Evolutionary conservation across 805 yeast species (phyloP).

Genomic region (Millerago galiae): DNA sequence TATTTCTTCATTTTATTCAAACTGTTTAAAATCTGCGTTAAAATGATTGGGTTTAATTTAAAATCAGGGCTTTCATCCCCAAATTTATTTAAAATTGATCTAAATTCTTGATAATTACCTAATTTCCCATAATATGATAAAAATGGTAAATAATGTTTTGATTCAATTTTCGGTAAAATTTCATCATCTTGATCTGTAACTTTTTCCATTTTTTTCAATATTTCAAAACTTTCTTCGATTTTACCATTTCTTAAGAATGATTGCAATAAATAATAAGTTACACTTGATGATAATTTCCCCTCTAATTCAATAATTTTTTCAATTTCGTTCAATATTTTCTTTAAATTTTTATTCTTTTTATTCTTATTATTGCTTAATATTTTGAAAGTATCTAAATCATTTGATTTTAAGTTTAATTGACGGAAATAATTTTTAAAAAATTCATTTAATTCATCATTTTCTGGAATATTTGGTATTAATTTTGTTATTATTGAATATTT

Average conservation of each 20-base stretch:
- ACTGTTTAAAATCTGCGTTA: slow-evolving; percentile 32
- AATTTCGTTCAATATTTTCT: slow-evolving; percentile 10
- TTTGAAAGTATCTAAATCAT: background rate
- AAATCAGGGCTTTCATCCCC: slow-evolving; percentile 6
- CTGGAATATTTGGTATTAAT: background rate
- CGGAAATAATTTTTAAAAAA: background rate
- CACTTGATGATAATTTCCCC: slow-evolving; percentile 17
- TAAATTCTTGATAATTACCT: slow-evolving; percentile 24
- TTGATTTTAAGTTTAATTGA: background rate
- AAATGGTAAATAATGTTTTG: slow-evolving; percentile 37
- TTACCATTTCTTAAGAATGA: slow-evolving; percentile 20
- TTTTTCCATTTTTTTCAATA: slow-evolving; percentile 29
- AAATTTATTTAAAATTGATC: slow-evolving; percentile 27
- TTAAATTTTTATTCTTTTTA: slow-evolving; percentile 11
- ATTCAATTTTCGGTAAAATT: slow-evolving; percentile 31
- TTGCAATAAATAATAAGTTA: slow-evolving; percentile 22
- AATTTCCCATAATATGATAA: slow-evolving; percentile 28
- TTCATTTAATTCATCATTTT: background rate
- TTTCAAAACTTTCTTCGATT: slow-evolving; percentile 25
- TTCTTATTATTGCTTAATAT: background rate
- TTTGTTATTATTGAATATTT: background rate
- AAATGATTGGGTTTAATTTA: slow-evolving; percentile 29
- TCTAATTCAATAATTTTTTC: slow-evolving; percentile 6
- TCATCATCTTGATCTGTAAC: slow-evolving; percentile 9
- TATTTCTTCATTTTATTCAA: slow-evolving; percentile 26